Evolutionary conservation across 768 basidiomycete genomes (phyloP), one percentile per base, ranked within the genome.

Genomic region (Boletus rubescentipes): DNA sequence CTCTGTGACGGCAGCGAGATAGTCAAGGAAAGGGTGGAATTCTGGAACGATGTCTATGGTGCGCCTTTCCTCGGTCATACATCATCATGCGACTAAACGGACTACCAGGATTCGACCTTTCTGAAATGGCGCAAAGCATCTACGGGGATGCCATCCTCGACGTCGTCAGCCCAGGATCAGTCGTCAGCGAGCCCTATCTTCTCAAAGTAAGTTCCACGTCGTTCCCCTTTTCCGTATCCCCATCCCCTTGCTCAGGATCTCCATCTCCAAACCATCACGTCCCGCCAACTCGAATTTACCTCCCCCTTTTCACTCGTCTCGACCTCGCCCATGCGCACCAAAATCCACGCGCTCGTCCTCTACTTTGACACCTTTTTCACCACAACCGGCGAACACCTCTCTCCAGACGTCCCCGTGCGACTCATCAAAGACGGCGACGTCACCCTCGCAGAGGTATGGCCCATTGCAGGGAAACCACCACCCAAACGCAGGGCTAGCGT

Each of bases 331-430:
- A 80, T 80, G 57, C 79, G 83, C 32, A 81, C 79, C 5, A 87
- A 87, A 66, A 77, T 90, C 39, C 84, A 84, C 65, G 79, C 90
- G 7, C 85, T 98, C 73, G 78, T 97, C 23, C 83, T 94, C 16
- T 96, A 96, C 74, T 98, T 98, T 64, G 96, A 98, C 72, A 88
- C 89, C 0, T 98, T 94, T 78, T 98, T 98, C 78, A 84, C 84
- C 1, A 69, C 75, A 57, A 39, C 76, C 70, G 29, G 87, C 81
- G 74, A 74, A 39, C 80, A 81, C 1, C 72, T 87, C 7, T 69
- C 84, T 0, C 75, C 80, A 0, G 73, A 74, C 32, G 79, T 79
- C 0, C 64, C 79, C 20, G 87, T 84, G 9, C 78, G 82, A 44
- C 61, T 84, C 12, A 73, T 84, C 46, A 79, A 79, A 51, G 81